Evolutionary conservation across 768 basidiomycete species (phyloP).

Genomic region (Strobilomyces dryophilus): DNA sequence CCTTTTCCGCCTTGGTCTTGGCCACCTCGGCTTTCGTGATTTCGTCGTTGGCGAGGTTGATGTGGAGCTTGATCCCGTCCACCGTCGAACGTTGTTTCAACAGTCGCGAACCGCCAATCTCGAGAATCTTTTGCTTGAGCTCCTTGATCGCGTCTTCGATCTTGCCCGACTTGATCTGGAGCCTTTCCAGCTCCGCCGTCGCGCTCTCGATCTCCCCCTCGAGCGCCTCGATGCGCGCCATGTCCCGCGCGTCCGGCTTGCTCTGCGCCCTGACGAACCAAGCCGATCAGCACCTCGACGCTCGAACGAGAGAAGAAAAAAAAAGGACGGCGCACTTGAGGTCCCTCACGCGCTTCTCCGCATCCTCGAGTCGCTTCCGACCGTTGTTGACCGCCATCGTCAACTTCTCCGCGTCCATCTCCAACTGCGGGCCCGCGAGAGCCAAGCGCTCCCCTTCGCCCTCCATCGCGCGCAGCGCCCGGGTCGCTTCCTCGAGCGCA

Average conservation of each 20-base stretch:
- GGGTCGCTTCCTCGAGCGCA: slow-evolving; percentile 52
- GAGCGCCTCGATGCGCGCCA: slow-evolving; percentile 71
- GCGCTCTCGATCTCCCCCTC: slow-evolving; percentile 61
- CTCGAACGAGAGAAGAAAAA: not conserved
- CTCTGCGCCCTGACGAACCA: slow-evolving; percentile 55
- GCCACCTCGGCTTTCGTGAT: not conserved
- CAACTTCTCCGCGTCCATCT: slow-evolving; percentile 78
- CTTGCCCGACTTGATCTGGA: slow-evolving; percentile 57
- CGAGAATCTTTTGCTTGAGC: slow-evolving; percentile 90
- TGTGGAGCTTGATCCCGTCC: slow-evolving; percentile 77
- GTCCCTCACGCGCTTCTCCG: slow-evolving; percentile 78
- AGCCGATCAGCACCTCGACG: not conserved
- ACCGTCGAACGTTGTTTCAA: slow-evolving; percentile 67
- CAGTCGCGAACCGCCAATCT: slow-evolving; percentile 87
- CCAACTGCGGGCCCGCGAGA: slow-evolving; percentile 66
- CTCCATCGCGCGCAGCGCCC: slow-evolving; percentile 53
- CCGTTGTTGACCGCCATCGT: slow-evolving; percentile 79
- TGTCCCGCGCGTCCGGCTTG: slow-evolving; percentile 79
- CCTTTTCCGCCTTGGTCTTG: slow-evolving; percentile 77
- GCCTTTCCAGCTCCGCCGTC: slow-evolving; percentile 57
- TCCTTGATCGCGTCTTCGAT: slow-evolving; percentile 81
- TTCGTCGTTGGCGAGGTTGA: slow-evolving; percentile 59
- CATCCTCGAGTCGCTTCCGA: slow-evolving; percentile 48
- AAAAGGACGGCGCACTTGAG: slow-evolving; percentile 57
- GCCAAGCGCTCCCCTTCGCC: slow-evolving; percentile 56